Evolutionary conservation across 2,329 filamentous ascomycete species (phyloP), one percentile per base, ranked within the genome.

Genomic region (Fusarium mangiferae): DNA sequence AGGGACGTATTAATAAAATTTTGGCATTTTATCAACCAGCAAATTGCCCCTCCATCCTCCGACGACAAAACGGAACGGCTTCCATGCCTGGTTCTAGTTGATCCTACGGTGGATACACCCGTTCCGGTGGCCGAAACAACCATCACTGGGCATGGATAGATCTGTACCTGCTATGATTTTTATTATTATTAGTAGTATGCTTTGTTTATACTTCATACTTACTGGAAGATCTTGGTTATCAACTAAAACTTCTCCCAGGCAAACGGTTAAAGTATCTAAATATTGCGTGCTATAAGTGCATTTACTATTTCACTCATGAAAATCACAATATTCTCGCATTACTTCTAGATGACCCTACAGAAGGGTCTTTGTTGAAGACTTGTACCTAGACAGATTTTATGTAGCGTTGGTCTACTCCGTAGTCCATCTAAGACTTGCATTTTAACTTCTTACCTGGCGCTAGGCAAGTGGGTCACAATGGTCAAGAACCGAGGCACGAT

Each of bases 401-500:
- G 30, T 26, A 36, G 12, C 36, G 46, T 68, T 68, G 41, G 28
- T 61, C 35, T 33, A 46, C 41, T 54, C 35, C 36, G 24, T 58
- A 46, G 46, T 54, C 35, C 36, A 30, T 58, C 33, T 22, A 56
- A 68, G 38, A 42, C 56, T 54, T 42, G 36, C 30, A 46, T 70
- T 57, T 70, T 54, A 54, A 70, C 42, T 59, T 72, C 68, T 57
- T 38, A 39, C 59, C 45, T 60, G 56, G 56, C 54, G 41, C 41
- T 63, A 55, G 56, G 52, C 35, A 63, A 65, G 69, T 75, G 70
- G 73, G 66, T 57, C 44, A 24, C 10, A 41, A n/a, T 60, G 20
- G n/a, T 38, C 22, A 51, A 24, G 42, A 71, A 62, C 73, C 73
- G 73, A 75, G 73, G 73, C 70, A 75, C 57, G 59, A 68, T 59